Evolutionary conservation across 345 rosid genomes (phyloP).

Genomic region (Camelina hispida): DNA sequence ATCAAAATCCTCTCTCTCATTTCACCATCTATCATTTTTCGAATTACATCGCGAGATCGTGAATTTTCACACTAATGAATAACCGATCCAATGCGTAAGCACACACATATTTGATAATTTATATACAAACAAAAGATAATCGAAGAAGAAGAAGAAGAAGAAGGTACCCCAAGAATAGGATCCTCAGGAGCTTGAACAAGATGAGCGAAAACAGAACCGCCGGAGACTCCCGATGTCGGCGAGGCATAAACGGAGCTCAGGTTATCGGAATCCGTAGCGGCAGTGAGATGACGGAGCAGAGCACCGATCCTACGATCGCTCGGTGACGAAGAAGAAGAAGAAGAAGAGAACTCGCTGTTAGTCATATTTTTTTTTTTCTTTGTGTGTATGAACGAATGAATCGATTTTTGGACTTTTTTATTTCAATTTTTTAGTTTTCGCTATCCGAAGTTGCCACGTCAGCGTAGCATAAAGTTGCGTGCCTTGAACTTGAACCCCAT

Average conservation of each 20-base stretch:
- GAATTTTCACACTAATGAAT: conserved; percentile 7
- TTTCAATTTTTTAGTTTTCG: neutral
- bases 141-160: conserved; percentile 18
- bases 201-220: conserved; percentile 76
- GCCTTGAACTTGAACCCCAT: conserved; percentile 7
- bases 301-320: conserved; percentile 58
- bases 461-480: conserved; percentile 43
- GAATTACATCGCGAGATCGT: neutral
- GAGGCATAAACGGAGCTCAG: conserved; percentile 45
- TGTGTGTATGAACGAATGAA: neutral
- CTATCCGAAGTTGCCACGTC: conserved; percentile 35
- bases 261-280: conserved; percentile 17
- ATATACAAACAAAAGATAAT: neutral
- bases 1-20: neutral
- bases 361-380: conserved; percentile 14
- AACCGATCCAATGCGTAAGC: conserved; percentile 6
- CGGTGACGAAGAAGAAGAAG: conserved; percentile 34
- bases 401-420: neutral
- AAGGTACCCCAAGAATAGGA: conserved; percentile 80
- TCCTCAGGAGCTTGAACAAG: conserved; percentile 88
- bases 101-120: neutral
- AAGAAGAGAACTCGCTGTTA: conserved; percentile 20
- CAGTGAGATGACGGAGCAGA: conserved; percentile 53
- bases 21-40: conserved; percentile 1
- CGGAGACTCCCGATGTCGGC: conserved; percentile 49